Evolutionary conservation across 208 protist species (phyloP), one percentile per base, ranked within the genome.

Genomic region (Trypanosoma lewisi): DNA sequence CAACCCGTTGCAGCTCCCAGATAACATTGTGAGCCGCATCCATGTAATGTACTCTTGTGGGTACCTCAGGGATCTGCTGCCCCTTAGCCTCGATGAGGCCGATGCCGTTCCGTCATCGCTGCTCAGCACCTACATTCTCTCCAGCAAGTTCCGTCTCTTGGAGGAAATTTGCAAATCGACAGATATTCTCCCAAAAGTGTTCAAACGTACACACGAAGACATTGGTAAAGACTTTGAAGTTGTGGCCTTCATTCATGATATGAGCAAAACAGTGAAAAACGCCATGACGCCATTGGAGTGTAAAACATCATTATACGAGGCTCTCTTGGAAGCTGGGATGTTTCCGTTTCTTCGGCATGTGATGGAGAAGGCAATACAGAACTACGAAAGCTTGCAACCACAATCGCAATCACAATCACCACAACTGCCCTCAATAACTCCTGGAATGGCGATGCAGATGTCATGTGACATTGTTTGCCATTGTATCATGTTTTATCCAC

Each of bases 41-140:
- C 87, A 94, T 59, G 69, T 87, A 47, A 58, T 94, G 45, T 87
- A 90, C 69, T 70, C 87, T 16, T 83, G 73, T 34, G 60, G 68
- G 17, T 91, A 73, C 54, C 55, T 94, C 39, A 86, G 78, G 63
- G 87, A 94, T 36, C 65, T 91, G 11, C 69, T 94, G 5, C 87
- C 84, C 0, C 77, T 94, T 1, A 82, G 61, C 47, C 73, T 94
- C n/a, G 82, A 94, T 33, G 84, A 86, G 27, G 78, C 77, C 7
- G 87, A 94, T 49, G 79, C 69, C 16, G 49, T 72, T 28, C 61
- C 69, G 17, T 60, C 52, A 25, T 89, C 82, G 19, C 56, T 89
- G 48, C 69, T 94, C n/a, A 79, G 59, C 67, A 70, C 48, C 36
- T 85, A 82, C 51, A 58, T 88, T 34, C 47, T 79, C 47, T 75